A percentile compares a stretch with the other conserved stretches of the same genome.
Evolutionary conservation across 2,329 filamentous ascomycete species (phyloP).

Genomic region (Cyphellophora europaea): DNA sequence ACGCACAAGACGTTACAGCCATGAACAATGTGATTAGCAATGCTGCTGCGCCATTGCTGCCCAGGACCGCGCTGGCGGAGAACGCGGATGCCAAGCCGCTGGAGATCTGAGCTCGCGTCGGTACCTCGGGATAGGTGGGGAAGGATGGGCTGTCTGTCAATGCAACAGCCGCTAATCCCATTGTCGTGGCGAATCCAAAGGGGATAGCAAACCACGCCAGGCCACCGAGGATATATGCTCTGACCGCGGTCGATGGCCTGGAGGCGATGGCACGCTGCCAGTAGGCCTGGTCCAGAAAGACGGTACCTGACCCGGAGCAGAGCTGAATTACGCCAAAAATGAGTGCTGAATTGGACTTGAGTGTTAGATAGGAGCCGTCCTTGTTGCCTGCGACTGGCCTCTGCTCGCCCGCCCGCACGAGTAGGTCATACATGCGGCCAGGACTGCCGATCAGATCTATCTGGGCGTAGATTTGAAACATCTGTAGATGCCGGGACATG

Average conservation of each 20-base stretch:
- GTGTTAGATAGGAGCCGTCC: constrained; percentile 76
- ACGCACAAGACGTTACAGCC: constrained; percentile 76
- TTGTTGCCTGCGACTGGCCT: constrained; percentile 74
- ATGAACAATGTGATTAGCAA: constrained; percentile 77
- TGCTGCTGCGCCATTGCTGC: constrained; percentile 66
- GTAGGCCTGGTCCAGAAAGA: constrained; percentile 68
- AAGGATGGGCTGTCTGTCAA: constrained; percentile 31
- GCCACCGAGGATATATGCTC: constrained; percentile 29
- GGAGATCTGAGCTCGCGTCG: constrained; percentile 14
- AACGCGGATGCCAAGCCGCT: constrained; percentile 15
- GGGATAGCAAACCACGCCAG: constrained; percentile 41
- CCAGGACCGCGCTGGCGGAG: constrained; percentile 71
- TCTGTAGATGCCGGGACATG: constrained; percentile 44
- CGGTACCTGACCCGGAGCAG: constrained; percentile 67
- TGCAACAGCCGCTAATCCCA: constrained; percentile 36
- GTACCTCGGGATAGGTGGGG: constrained; percentile 25
- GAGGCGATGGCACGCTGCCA: constrained; percentile 54
- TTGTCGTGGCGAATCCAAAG: constrained; percentile 35
- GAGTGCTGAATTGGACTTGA: constrained; percentile 67
- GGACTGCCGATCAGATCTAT: constrained; percentile 65
- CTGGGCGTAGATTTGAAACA: constrained; percentile 49
- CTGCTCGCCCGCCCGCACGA: constrained; percentile 55
- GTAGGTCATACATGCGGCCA: constrained; percentile 57
- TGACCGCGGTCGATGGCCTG: constrained; percentile 25
- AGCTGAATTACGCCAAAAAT: constrained; percentile 89